Evolutionary conservation across 805 yeast species (phyloP), one percentile per base, ranked within the genome.

Genomic region (Schizosaccharomyces lindneri): DNA sequence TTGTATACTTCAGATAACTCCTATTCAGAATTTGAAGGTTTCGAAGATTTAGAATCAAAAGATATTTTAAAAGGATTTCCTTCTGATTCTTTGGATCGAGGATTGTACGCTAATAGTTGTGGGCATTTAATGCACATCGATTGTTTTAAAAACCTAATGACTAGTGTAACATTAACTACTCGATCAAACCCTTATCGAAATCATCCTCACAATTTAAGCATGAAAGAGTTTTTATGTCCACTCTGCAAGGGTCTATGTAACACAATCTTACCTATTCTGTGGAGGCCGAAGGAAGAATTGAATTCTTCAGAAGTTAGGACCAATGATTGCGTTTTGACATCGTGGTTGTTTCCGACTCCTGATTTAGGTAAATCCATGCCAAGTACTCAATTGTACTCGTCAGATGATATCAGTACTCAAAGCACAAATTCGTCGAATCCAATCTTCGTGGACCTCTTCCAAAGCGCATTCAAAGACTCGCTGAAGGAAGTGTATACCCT

Each of bases 61-160:
- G 79, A 79, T 0, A 70, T 83, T 64, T 95, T 95, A 0, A 90
- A 88, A 0, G 89, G 90, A 0, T 87, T 84, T 65, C 80, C 82
- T 2, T 60, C 61, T 9, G 61, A 48, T 13, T 67, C 63, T 17
- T 64, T 65, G 41, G 64, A 59, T 43, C 63, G 61, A 55, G 64
- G 64, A 63, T 71, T 64, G 62, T 72, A 84, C 0, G 75, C 83
- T 2, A 78, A 81, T 64, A 83, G 95, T 61, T 90, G 98, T 73
- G 95, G 96, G 0, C 98, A 90, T 71, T 94, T 95, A 1, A 84
- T 90, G 82, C 98, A 90, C 70, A 81, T 79, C 64, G 75, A 79
- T 19, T 90, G 98, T 69, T 84, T 83, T 67, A 71, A 79, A 61
- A 81, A 81, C 63, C 85, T 81, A 67, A 70, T 84, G 67, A 74